phyloP scores from a whole-genome alignment of 176 grass and related monocot genomes.

The Rhipidocladum racemiflorum region DNA sequence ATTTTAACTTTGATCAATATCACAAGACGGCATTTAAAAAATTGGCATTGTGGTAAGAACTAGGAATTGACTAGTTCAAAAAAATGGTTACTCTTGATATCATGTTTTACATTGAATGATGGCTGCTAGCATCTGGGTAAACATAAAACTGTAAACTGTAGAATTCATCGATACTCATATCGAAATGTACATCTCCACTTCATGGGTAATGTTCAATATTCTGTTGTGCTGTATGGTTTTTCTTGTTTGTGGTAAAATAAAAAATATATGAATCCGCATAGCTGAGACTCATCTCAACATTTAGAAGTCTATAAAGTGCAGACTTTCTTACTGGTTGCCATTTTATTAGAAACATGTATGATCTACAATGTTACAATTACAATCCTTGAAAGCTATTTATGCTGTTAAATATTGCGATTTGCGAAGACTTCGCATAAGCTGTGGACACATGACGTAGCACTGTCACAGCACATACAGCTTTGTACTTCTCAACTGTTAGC shows the following conservation, averaged over 20 bases:
- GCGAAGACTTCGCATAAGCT: background rate
- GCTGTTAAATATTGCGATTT: background rate
- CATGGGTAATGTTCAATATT: background rate
- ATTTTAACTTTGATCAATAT: background rate
- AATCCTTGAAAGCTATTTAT: background rate
- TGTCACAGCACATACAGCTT: background rate
- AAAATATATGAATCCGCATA: background rate
- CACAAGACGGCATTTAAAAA: background rate
- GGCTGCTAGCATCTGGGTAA: background rate
- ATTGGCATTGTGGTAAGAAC: background rate
- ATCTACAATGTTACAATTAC: background rate
- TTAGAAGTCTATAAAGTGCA: background rate
- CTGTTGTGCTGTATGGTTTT: background rate
- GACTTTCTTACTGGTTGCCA: background rate
- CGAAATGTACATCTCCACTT: background rate
- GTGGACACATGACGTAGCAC: background rate
- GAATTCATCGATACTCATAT: background rate
- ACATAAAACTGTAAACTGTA: background rate
- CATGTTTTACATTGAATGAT: constrained; percentile 7
- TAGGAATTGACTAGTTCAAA: background rate
- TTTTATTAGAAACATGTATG: background rate
- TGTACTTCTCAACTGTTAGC: background rate
- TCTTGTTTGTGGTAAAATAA: background rate
- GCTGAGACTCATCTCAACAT: background rate
- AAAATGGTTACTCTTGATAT: background rate